Conservation (phyloP, 306 rosid genomes). For the Rosa multiflora region DNA sequence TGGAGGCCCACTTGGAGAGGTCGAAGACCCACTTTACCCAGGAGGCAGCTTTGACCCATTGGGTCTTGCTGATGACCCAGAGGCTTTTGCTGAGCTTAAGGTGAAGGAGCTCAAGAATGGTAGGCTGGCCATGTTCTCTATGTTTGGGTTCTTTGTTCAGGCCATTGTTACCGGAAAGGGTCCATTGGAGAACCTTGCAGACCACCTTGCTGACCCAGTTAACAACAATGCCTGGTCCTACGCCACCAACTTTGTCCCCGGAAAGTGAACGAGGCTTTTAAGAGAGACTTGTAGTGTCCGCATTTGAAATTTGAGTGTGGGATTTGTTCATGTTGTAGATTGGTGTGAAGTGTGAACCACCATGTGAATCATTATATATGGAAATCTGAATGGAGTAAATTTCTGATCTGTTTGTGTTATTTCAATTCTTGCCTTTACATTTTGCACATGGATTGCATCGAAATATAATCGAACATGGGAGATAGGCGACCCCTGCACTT, state of each 20-base stretch:
- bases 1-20: constrained; percentile 89
- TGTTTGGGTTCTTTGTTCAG: constrained; percentile 93
- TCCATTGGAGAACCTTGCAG: constrained; percentile 85
- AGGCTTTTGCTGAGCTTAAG: constrained; percentile 86
- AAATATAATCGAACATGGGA: not conserved
- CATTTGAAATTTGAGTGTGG: too few species aligned
- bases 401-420: not conserved
- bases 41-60: constrained; percentile 99
- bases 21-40: constrained; percentile 79
- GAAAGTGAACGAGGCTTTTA: constrained; percentile 54
- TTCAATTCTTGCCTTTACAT: not conserved
- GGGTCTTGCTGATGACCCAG: constrained; percentile 94
- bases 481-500: constrained; percentile 45
- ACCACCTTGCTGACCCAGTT: constrained; percentile 94
- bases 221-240: constrained; percentile 94
- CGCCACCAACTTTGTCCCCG: constrained; percentile 96
- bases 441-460: not conserved
- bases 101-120: constrained; percentile 95
- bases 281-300: too few species aligned
- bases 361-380: constrained; percentile 33
- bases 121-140: constrained; percentile 86
- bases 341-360: not conserved
- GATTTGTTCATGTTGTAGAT: constrained; percentile 8
- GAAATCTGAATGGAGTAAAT: constrained; percentile 3
- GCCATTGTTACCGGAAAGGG: constrained; percentile 94